phyloP scores from a whole-genome alignment of 495 filamentous ascomycete genomes.

The Jackrogersella minutella region DNA sequence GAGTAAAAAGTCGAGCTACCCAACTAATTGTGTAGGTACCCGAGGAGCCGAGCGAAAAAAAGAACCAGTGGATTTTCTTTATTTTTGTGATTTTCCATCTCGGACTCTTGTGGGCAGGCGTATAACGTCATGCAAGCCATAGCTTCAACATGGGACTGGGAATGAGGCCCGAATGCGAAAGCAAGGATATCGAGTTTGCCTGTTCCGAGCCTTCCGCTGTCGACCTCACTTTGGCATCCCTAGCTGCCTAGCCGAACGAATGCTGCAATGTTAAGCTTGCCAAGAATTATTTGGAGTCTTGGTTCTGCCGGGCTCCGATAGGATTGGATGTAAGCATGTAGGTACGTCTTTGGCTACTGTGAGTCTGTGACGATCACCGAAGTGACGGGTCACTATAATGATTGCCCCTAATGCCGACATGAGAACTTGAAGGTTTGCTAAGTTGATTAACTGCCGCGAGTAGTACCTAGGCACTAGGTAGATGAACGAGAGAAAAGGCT shows the following conservation, averaged over 20 bases:
- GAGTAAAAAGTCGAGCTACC: too few species aligned
- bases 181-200: slow-evolving; percentile 24
- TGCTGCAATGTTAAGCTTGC: slow-evolving; percentile 26
- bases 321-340: slow-evolving; percentile 9
- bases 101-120: neutral
- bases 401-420: slow-evolving; percentile 5
- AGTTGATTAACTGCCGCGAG: too few species aligned
- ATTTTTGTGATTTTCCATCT: neutral
- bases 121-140: slow-evolving; percentile 14
- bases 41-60: neutral
- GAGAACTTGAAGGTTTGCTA: neutral
- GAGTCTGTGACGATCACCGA: slow-evolving; percentile 14
- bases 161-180: slow-evolving; percentile 15
- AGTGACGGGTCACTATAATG: slow-evolving; percentile 2
- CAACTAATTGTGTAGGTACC: neutral
- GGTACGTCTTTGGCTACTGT: slow-evolving; percentile 5
- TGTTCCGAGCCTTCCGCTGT: slow-evolving; percentile 37
- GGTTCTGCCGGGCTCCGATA: slow-evolving; percentile 16
- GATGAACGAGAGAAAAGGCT: too few species aligned
- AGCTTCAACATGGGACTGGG: neutral
- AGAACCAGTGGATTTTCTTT: neutral
- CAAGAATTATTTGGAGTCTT: slow-evolving; percentile 25
- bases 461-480: too few species aligned
- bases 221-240: neutral
- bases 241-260: slow-evolving; percentile 4